Evolutionary conservation across 1,284 basidiomycete genomes (phyloP), one percentile per base, ranked within the genome.

Genomic region (Fomitiporia mediterranea): DNA sequence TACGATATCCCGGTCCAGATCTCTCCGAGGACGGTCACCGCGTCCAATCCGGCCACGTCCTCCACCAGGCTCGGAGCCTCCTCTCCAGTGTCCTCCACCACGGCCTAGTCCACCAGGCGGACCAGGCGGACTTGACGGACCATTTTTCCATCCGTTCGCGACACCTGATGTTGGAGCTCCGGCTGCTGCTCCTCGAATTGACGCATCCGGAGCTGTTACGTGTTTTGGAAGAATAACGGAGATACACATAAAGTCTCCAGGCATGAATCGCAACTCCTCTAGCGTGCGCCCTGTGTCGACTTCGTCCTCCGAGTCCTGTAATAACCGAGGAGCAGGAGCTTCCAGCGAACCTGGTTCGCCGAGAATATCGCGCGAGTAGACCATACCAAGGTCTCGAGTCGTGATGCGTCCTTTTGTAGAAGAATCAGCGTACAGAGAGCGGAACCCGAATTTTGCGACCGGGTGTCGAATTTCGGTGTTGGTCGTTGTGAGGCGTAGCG

Each of bases 301-400:
- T 2, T 62, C 62, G 54, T 71, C 66, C 21, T 82, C 81, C 0
- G 63, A 61, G 62, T 84, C 83, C 51, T 80, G 76, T 21, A 81
- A 68, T 5, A 89, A 72, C 3, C 84, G 76, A 1, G 83, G 74
- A 1, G 84, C 83, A 2, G 81, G 72, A 9, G 68, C 67, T 49
- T 74, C 72, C 30, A 86, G 67, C 1, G 81, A 69, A 35, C 86
- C 87, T 5, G 86, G 84, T 66, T 87, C 84, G 52, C 89, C 86
- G 2, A 89, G 78, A 61, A 90, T 84, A 69, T 91, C 89, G 60
- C 87, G 82, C 30, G 87, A 86, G 68, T 86, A 86, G 40, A 91
- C 83, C 63, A 79, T 80, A 19, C 89, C 89, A 40, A 91, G 78
- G 43, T 91, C 88, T 70, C 89, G 89, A 65, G 81, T 78, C 0